These are phyloP conservation scores for Pilobolus umbonatus DNA, from an alignment of 192 early-diverging fungal species.

Conservation along the genomic window DNA sequence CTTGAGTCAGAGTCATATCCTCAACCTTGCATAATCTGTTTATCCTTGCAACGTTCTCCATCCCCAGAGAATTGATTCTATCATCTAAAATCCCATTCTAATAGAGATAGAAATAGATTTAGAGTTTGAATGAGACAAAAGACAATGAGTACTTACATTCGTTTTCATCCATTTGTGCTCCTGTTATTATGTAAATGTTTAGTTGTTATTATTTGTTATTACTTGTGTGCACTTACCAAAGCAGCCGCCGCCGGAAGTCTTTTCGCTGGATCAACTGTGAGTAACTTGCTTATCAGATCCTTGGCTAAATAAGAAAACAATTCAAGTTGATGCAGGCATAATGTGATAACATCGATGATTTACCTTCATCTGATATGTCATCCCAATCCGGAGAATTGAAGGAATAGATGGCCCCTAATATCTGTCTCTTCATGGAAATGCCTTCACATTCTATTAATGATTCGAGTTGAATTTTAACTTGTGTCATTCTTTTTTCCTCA, in stretches of 20 bases:
- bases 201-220: too few relatives aligned
- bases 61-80: too few relatives aligned
- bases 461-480: neutral
- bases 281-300: slow-evolving; percentile 49
- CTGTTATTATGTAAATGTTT: neutral
- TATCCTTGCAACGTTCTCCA: too few relatives aligned
- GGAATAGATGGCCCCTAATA: slow-evolving; percentile 56
- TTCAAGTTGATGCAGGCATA: neutral
- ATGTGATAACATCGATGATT: neutral
- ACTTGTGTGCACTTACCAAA: neutral
- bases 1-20: too few relatives aligned
- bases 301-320: slow-evolving; percentile 30
- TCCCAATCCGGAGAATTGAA: slow-evolving; percentile 85
- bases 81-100: too few relatives aligned
- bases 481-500: neutral
- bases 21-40: too few relatives aligned
- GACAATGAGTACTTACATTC: neutral
- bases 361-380: slow-evolving; percentile 53
- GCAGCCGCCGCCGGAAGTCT: slow-evolving; percentile 41
- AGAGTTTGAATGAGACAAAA: too few relatives aligned
- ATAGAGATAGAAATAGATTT: too few relatives aligned
- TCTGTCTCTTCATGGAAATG: slow-evolving; percentile 14
- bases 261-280: slow-evolving; percentile 54
- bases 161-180: slow-evolving; percentile 3
- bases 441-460: neutral